Conservation (phyloP, 164 flowering plant species). For the Annona squamosa region DNA sequence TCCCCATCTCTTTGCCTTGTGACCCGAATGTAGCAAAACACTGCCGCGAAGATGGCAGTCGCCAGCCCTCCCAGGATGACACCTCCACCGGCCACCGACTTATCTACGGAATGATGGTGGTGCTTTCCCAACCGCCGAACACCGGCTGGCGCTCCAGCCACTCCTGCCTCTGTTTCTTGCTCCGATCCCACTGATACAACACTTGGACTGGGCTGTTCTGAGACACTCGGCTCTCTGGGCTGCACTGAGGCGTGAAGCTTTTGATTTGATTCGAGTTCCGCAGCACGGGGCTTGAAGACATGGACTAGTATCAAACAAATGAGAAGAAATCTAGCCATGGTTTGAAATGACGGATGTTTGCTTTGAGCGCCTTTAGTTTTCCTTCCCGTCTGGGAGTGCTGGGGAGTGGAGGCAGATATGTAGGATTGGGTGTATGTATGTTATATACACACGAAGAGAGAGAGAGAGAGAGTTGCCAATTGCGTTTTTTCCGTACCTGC, state of each 20-base stretch:
- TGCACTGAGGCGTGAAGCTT: background rate
- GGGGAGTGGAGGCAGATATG: background rate
- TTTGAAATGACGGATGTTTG: background rate
- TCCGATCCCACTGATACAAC: background rate
- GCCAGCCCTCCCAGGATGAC: conserved; percentile 30
- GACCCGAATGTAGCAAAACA: conserved; percentile 24
- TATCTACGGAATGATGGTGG: conserved; percentile 1
- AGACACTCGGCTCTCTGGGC: background rate
- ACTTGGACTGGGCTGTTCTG: conserved; percentile 9
- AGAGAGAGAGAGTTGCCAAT: background rate
- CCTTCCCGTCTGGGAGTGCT: background rate
- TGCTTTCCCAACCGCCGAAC: conserved; percentile 14
- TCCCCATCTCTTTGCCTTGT: conserved; percentile 15
- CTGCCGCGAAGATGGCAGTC: conserved; percentile 18
- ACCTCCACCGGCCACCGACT: conserved; percentile 22
- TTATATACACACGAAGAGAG: no score
- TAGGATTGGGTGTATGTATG: background rate
- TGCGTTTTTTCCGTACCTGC: no score
- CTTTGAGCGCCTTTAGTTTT: background rate
- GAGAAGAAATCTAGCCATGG: conserved; percentile 14
- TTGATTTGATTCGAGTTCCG: background rate
- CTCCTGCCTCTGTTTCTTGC: background rate
- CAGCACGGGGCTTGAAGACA: conserved; percentile 2
- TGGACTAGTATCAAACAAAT: conserved; percentile 9
- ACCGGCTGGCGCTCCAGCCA: conserved; percentile 13